Percentiles rank a stretch among this genome's conserved stretches.
phyloP scores from a whole-genome alignment of 73 alveolate species.

The Paramecium caudatum region DNA sequence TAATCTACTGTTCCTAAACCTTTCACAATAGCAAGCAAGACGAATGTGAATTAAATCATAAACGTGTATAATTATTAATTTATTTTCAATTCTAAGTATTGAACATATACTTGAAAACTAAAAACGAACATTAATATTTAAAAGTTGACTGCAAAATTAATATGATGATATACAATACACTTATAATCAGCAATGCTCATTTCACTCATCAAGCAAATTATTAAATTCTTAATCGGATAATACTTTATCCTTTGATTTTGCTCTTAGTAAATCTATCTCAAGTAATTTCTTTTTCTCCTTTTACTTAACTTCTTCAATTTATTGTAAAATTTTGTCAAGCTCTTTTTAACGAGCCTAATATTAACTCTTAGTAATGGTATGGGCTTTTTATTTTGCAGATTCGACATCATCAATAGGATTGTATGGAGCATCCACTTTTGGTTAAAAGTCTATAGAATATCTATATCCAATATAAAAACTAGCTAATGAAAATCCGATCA shows the following conservation, averaged over 20 bases:
- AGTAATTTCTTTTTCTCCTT: slow-evolving; percentile 39
- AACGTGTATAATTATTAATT: neutral
- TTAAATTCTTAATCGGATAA: slow-evolving; percentile 61
- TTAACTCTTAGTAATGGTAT: neutral
- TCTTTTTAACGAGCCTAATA: slow-evolving; percentile 63
- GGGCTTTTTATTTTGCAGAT: neutral
- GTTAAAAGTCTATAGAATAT: slow-evolving; percentile 33
- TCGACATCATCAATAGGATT: slow-evolving; percentile 58
- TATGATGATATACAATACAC: neutral
- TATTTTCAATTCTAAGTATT: neutral
- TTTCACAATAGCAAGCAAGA: neutral
- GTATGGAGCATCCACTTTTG: slow-evolving; percentile 40
- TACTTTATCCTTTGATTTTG: slow-evolving; percentile 21
- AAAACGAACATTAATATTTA: neutral
- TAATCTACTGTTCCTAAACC: neutral
- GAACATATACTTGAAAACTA: neutral
- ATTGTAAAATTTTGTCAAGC: slow-evolving; percentile 34
- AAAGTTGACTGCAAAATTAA: neutral
- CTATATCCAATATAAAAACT: slow-evolving; percentile 63
- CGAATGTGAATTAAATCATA: neutral
- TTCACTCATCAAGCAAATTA: slow-evolving; percentile 66
- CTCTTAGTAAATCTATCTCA: slow-evolving; percentile 25
- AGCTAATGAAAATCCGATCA: slow-evolving; percentile 52
- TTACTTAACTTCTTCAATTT: slow-evolving; percentile 34
- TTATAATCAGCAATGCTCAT: too few species aligned